phyloP scores from a whole-genome alignment of 768 basidiomycete species.

The Boletus fagicola region DNA sequence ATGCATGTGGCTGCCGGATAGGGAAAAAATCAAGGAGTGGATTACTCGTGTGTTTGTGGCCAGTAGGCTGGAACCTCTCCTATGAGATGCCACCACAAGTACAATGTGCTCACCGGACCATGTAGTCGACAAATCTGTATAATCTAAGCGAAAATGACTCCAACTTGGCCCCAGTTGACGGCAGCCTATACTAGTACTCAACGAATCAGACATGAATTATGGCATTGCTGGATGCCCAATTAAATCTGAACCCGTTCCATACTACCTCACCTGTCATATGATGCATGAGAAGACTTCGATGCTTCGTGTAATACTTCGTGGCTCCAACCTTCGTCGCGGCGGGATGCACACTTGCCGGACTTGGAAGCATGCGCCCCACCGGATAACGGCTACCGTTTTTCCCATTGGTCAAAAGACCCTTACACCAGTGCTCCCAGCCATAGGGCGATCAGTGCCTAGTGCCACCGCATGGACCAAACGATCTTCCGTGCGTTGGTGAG shows the following conservation, averaged over 20 bases:
- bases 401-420: slow-evolving; percentile 6
- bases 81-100: not conserved
- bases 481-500: too few relatives aligned
- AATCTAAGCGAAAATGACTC: slow-evolving; percentile 15
- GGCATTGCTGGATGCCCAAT: slow-evolving; percentile 15
- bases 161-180: slow-evolving; percentile 5
- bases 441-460: not conserved
- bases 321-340: slow-evolving; percentile 9
- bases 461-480: not conserved
- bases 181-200: slow-evolving; percentile 13
- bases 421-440: not conserved
- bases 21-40: not conserved
- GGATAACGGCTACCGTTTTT: slow-evolving; percentile 22
- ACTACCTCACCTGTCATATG: slow-evolving; percentile 4
- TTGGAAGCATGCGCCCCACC: slow-evolving; percentile 21
- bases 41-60: not conserved
- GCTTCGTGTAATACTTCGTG: slow-evolving; percentile 19
- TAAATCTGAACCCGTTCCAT: slow-evolving; percentile 1
- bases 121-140: slow-evolving; percentile 16
- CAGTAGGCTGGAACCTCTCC: not conserved
- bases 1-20: not conserved
- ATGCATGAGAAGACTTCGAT: slow-evolving; percentile 12
- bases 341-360: slow-evolving; percentile 15
- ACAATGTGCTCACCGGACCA: slow-evolving; percentile 2
- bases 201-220: slow-evolving; percentile 7